A percentile compares a stretch with the other conserved stretches of the same genome.
Evolutionary conservation across 257 asterid genomes (phyloP).

Genomic region (Handroanthus guayacan): DNA sequence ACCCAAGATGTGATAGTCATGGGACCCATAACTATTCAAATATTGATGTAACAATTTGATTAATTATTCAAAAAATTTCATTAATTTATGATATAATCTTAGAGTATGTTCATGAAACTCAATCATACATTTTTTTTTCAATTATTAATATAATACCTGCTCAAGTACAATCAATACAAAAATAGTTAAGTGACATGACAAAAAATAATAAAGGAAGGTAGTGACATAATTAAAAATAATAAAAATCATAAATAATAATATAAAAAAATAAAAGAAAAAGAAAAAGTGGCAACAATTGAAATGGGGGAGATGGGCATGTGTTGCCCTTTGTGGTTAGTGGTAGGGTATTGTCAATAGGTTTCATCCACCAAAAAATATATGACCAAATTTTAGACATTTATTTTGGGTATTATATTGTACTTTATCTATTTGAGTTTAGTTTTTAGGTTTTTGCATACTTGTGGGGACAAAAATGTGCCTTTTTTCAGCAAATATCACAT

Average conservation of each 20-base stretch:
- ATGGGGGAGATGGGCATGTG: constrained; percentile 29
- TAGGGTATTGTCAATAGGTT: constrained; percentile 36
- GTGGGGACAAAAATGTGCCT: constrained; percentile 32
- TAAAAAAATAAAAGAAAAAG: neutral
- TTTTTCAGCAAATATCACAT: constrained; percentile 25
- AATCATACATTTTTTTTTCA: neutral
- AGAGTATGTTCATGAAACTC: constrained; percentile 25
- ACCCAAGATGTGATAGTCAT: constrained; percentile 12
- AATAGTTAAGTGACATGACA: constrained; percentile 14
- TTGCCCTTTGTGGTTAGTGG: constrained; percentile 38
- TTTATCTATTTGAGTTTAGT: constrained; percentile 14
- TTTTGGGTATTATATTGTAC: constrained; percentile 14
- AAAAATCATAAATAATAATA: neutral
- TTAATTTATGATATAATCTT: constrained; percentile 28
- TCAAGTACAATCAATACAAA: neutral
- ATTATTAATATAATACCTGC: constrained; percentile 21
- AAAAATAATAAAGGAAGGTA: constrained; percentile 24
- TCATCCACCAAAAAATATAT: constrained; percentile 36
- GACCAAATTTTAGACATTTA: constrained; percentile 24
- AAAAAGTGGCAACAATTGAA: constrained; percentile 22
- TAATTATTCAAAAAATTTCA: neutral
- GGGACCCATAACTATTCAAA: constrained; percentile 19
- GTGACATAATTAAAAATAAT: constrained; percentile 27
- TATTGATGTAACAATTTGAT: constrained; percentile 20
- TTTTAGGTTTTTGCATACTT: constrained; percentile 30